Evolutionary conservation across 2,329 filamentous ascomycete species (phyloP).

Genomic region (Trichoderma sp.): DNA sequence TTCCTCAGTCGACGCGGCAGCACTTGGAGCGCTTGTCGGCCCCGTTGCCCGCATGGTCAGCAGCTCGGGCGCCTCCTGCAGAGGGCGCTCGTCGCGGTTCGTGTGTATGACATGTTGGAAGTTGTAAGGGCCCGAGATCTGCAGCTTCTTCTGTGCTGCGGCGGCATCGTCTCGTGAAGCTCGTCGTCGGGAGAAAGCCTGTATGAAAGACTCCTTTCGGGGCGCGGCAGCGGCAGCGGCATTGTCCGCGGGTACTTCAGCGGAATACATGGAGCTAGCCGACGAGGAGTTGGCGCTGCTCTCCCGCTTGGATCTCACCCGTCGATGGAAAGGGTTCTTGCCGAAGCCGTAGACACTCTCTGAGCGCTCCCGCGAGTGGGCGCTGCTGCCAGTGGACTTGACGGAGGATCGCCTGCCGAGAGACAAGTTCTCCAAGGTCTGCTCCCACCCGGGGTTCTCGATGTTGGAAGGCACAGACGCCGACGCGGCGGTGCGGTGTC

Average conservation of each 20-base stretch:
- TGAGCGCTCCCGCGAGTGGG: constrained; percentile 52
- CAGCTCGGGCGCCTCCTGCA: constrained; percentile 8
- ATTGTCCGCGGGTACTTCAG: constrained; percentile 46
- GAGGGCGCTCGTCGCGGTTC: constrained; percentile 51
- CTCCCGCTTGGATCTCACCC: constrained; percentile 53
- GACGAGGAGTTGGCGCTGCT: constrained; percentile 53
- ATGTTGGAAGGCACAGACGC: constrained; percentile 51
- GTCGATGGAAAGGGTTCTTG: constrained; percentile 61
- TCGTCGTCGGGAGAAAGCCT: constrained; percentile 56
- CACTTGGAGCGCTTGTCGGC: constrained; percentile 29
- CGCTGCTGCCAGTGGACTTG: constrained; percentile 56
- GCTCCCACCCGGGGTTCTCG: constrained; percentile 55
- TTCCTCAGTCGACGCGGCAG: constrained; percentile 36
- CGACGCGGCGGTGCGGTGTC: constrained; percentile 52
- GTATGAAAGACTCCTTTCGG: constrained; percentile 50
- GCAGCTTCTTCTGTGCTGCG: constrained; percentile 45
- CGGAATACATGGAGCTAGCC: constrained; percentile 52
- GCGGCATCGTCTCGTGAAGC: constrained; percentile 40
- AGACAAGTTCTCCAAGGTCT: constrained; percentile 49
- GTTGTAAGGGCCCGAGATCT: constrained; percentile 67
- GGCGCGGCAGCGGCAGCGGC: constrained; percentile 32
- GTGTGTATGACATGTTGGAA: constrained; percentile 67
- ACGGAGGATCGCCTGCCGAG: constrained; percentile 60
- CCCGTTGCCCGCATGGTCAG: constrained; percentile 32
- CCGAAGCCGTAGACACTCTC: constrained; percentile 64